These are phyloP conservation scores for Lentinula lateritia DNA, from an alignment of 768 basidiomycete genomes.

Conservation along the genomic window DNA sequence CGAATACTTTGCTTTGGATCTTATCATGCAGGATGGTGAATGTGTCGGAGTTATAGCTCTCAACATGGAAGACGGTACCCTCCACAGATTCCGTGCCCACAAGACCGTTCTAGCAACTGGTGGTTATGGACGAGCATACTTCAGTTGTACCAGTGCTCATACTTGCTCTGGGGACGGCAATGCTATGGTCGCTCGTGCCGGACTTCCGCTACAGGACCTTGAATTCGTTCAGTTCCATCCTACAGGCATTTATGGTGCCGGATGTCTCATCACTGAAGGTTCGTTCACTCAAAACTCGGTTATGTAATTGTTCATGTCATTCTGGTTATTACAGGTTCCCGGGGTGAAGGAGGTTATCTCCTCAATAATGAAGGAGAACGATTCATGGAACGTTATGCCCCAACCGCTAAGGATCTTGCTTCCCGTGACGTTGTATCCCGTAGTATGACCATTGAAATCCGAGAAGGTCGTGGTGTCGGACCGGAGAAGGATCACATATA, in stretches of 20 bases:
- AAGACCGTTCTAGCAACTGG: constrained; percentile 98
- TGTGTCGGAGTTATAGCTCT: constrained; percentile 99
- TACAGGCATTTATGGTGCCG: constrained; percentile 98
- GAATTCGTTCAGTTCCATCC: constrained; percentile 99
- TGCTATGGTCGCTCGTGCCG: constrained; percentile 96
- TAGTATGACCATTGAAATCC: constrained; percentile 98
- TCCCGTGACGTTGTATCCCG: constrained; percentile 99
- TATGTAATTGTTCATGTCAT: background rate
- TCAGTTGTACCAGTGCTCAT: constrained; percentile 97
- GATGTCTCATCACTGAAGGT: constrained; percentile 99
- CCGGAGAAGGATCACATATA: constrained; percentile 97
- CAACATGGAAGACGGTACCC: constrained; percentile 99
- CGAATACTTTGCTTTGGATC: constrained; percentile 98
- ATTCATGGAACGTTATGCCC: constrained; percentile 99
- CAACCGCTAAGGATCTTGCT: constrained; percentile 98
- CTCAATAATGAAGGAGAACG: constrained; percentile 98
- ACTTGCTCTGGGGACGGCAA: constrained; percentile 99
- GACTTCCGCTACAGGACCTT: constrained; percentile 91
- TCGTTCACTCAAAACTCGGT: constrained; percentile 10
- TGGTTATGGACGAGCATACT: constrained; percentile 97
- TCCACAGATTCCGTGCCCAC: constrained; percentile 97
- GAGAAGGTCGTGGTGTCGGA: constrained; percentile 98
- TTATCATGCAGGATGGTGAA: constrained; percentile 98
- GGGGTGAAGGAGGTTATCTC: constrained; percentile 98
- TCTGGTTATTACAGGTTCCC: constrained; percentile 60